A percentile compares a stretch with the other conserved stretches of the same genome.
These are phyloP conservation scores for Protea cynaroides DNA, from an alignment of 164 flowering plant genomes.

Conservation along the genomic window DNA sequence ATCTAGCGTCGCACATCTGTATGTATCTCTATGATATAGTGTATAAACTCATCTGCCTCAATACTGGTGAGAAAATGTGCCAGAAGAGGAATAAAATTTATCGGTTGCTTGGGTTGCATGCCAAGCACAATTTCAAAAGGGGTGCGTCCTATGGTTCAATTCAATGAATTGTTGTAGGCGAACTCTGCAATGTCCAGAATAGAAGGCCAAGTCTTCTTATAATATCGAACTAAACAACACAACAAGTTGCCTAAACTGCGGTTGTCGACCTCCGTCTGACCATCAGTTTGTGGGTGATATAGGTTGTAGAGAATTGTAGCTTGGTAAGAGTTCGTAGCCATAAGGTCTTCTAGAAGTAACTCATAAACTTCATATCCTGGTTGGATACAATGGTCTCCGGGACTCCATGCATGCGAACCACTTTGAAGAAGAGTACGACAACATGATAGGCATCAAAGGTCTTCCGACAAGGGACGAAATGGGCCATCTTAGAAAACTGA, in stretches of 20 bases:
- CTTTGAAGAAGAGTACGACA: constrained; percentile 1
- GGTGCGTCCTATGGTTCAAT: constrained; percentile 1
- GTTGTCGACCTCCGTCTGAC: constrained; percentile 4
- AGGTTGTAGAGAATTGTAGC: background rate
- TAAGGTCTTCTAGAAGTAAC: background rate
- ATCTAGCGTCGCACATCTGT: background rate
- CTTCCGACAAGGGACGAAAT: constrained; percentile 13
- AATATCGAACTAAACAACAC: background rate
- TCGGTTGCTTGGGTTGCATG: background rate
- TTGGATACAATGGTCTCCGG: constrained; percentile 4
- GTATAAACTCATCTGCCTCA: background rate
- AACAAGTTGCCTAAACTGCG: background rate
- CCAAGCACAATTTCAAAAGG: constrained; percentile 5
- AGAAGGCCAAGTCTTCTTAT: background rate
- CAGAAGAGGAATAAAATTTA: constrained; percentile 7
- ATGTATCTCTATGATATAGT: background rate
- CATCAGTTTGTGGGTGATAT: background rate
- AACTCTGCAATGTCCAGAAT: constrained; percentile 7
- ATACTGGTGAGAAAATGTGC: background rate
- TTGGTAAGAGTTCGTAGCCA: background rate
- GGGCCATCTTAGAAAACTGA: constrained; percentile 17
- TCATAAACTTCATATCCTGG: background rate
- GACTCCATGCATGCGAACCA: constrained; percentile 10
- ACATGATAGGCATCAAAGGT: background rate
- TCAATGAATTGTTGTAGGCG: constrained; percentile 8